Evolutionary conservation across 345 rosid species (phyloP).

Genomic region (Geranium brycei): DNA sequence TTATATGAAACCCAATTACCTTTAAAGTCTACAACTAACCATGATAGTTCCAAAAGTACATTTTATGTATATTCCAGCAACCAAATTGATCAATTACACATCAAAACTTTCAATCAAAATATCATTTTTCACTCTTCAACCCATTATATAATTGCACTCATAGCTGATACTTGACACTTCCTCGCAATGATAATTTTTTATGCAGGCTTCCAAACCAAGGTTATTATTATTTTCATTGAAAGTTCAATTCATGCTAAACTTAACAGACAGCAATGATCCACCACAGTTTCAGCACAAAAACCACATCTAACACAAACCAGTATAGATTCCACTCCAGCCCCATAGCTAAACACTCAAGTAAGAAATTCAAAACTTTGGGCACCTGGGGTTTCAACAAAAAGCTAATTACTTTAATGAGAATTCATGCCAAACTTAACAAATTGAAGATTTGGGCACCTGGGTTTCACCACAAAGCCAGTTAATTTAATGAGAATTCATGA

Average conservation of each 20-base stretch:
- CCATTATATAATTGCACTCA: background rate
- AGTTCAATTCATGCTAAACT: no score
- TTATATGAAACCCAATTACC: no score
- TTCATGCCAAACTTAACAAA: no score
- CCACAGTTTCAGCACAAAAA: background rate
- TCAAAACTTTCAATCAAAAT: background rate
- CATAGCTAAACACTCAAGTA: no score
- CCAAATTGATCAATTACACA: background rate
- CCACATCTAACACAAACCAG: background rate
- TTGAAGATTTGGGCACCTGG: background rate
- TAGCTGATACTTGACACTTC: no score
- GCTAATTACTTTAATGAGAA: background rate
- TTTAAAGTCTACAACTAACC: background rate
- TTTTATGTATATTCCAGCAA: no score
- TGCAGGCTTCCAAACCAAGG: background rate
- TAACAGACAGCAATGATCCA: background rate
- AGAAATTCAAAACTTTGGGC: no score
- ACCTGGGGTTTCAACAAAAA: background rate
- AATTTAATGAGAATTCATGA: no score
- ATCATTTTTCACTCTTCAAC: background rate
- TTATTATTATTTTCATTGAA: no score
- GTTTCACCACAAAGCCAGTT: background rate
- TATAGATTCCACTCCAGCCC: no score
- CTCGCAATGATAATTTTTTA: no score
- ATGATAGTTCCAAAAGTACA: background rate